Evolutionary conservation across 2,329 filamentous ascomycete genomes (phyloP).

Genomic region (Penicillium sp.): DNA sequence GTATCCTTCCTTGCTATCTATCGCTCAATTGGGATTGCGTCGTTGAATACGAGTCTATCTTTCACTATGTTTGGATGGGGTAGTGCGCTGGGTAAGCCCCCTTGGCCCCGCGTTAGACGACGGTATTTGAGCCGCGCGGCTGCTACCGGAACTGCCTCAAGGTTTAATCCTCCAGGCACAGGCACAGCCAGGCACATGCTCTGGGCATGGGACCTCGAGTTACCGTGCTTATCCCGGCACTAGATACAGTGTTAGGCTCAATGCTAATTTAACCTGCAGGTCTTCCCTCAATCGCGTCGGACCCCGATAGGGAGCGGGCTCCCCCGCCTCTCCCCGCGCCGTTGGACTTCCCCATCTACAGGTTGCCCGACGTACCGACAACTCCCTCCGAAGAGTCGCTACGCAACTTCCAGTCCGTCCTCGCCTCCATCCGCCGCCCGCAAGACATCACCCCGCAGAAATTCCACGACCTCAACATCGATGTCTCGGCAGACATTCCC

Average conservation of each 20-base stretch:
- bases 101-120: neutral
- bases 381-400: constrained; percentile 43
- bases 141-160: neutral
- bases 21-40: neutral
- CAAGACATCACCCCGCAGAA: constrained; percentile 47
- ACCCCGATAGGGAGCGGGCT: constrained; percentile 49
- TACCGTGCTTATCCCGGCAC: neutral
- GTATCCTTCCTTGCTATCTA: neutral
- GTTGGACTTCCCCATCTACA: constrained; percentile 57
- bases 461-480: constrained; percentile 48
- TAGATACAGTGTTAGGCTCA: neutral
- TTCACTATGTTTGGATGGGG: constrained; percentile 42
- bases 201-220: neutral
- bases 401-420: constrained; percentile 46
- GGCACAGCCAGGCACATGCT: neutral
- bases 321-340: constrained; percentile 56
- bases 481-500: constrained; percentile 42
- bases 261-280: constrained; percentile 31
- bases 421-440: constrained; percentile 50
- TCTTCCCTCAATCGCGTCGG: constrained; percentile 37
- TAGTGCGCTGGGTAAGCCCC: constrained; percentile 37
- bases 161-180: neutral
- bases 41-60: neutral
- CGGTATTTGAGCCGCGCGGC: neutral
- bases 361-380: constrained; percentile 41